Conservation (phyloP, 306 rosid genomes). For the Abrus precatorius region DNA sequence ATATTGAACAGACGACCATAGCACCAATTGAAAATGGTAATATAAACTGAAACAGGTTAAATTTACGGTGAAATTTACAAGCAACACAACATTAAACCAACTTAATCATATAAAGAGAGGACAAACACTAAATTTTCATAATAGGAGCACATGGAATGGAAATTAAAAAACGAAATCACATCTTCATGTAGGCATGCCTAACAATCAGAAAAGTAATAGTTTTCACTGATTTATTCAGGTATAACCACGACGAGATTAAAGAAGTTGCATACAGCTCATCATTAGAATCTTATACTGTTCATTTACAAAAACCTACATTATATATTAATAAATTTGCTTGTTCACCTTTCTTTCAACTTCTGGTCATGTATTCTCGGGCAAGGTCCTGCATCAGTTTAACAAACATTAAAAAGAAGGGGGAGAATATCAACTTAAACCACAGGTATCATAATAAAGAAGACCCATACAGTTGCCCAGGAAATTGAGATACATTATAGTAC, state of each 20-base stretch:
- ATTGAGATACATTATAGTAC: background rate
- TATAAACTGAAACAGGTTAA: constrained; percentile 9
- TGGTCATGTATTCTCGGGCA: constrained; percentile 92
- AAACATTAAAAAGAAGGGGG: background rate
- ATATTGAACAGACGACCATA: background rate
- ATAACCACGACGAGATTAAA: constrained; percentile 23
- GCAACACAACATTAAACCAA: background rate
- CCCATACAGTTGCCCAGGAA: background rate
- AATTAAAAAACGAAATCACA: background rate
- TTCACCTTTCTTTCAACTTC: constrained; percentile 95
- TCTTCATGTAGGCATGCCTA: background rate
- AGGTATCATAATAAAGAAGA: constrained; percentile 19
- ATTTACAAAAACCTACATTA: constrained; percentile 27
- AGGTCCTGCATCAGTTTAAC: constrained; percentile 66
- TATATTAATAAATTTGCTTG: constrained; percentile 34
- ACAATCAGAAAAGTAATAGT: constrained; percentile 1
- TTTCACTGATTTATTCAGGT: constrained; percentile 14
- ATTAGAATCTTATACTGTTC: background rate
- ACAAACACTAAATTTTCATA: background rate
- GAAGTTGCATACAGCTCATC: constrained; percentile 3
- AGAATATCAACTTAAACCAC: constrained; percentile 24
- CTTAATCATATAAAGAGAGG: background rate
- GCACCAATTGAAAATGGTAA: background rate
- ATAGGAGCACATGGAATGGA: constrained; percentile 30
- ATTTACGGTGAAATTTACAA: constrained; percentile 2